phyloP scores from a whole-genome alignment of 768 basidiomycete species.

The Gloeopeniophorella convolvens region DNA sequence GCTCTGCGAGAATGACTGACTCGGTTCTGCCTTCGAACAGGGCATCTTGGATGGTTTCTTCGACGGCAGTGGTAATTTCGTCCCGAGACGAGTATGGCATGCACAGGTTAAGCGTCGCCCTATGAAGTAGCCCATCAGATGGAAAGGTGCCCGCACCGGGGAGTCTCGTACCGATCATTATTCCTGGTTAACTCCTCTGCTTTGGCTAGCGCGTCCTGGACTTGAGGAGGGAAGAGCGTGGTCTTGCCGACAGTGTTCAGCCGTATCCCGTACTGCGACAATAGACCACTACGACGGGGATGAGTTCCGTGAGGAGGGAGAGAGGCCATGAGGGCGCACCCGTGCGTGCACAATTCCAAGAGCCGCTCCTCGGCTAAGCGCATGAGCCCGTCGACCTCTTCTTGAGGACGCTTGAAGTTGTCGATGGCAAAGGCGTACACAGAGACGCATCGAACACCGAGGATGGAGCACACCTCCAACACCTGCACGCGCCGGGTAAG shows the following conservation, averaged over 20 bases:
- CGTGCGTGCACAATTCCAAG: conserved; percentile 69
- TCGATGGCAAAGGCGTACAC: conserved; percentile 99
- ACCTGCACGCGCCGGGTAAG: conserved; percentile 40
- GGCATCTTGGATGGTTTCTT: conserved; percentile 40
- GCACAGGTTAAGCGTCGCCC: conserved; percentile 85
- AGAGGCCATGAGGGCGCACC: conserved; percentile 44
- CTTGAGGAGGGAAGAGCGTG: conserved; percentile 69
- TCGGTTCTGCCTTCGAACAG: conserved; percentile 29
- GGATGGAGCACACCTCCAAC: conserved; percentile 74
- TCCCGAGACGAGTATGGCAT: conserved; percentile 90
- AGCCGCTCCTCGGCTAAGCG: conserved; percentile 71
- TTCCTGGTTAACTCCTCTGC: conserved; percentile 74
- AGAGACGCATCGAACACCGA: conserved; percentile 79
- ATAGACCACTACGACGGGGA: conserved; percentile 62
- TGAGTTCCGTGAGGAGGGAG: background rate
- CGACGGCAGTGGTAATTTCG: conserved; percentile 81
- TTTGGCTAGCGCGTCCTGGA: conserved; percentile 58
- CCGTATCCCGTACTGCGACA: conserved; percentile 77
- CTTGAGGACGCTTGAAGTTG: conserved; percentile 83
- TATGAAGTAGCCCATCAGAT: conserved; percentile 27
- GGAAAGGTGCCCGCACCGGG: background rate
- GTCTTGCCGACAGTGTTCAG: conserved; percentile 76
- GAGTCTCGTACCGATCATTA: conserved; percentile 53
- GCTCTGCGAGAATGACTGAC: conserved; percentile 16
- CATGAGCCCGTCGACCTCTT: conserved; percentile 89